Evolutionary conservation across 495 filamentous ascomycete species (phyloP).

Genomic region (Cladorrhinum samala): DNA sequence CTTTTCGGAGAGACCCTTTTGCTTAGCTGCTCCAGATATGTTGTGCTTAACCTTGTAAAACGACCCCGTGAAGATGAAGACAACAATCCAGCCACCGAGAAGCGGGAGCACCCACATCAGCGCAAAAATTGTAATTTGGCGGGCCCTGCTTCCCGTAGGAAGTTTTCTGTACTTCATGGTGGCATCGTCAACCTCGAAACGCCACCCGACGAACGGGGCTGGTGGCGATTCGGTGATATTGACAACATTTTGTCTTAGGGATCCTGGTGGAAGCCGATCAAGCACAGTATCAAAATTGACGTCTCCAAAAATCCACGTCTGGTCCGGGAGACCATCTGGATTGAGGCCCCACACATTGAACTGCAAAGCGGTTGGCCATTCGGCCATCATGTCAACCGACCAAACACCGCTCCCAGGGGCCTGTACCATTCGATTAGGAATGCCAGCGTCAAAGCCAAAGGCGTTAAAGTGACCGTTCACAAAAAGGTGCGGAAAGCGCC

Average conservation of each 20-base stretch:
- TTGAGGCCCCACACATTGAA: slow-evolving; percentile 52
- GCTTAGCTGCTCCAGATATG: slow-evolving; percentile 43
- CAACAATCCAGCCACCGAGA: slow-evolving; percentile 47
- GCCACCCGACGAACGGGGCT: slow-evolving; percentile 50
- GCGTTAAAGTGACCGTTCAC: slow-evolving; percentile 59
- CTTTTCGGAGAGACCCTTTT: slow-evolving; percentile 20
- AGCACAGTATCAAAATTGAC: slow-evolving; percentile 53
- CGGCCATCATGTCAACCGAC: slow-evolving; percentile 54
- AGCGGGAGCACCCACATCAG: slow-evolving; percentile 41
- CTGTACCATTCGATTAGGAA: slow-evolving; percentile 48
- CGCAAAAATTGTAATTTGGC: slow-evolving; percentile 53
- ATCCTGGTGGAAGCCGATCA: slow-evolving; percentile 54
- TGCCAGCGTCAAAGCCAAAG: slow-evolving; percentile 58
- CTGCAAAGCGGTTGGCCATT: slow-evolving; percentile 50
- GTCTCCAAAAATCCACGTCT: slow-evolving; percentile 53
- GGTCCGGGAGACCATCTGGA: slow-evolving; percentile 54
- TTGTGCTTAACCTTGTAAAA: slow-evolving; percentile 50
- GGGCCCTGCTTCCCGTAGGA: slow-evolving; percentile 49
- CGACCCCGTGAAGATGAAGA: slow-evolving; percentile 56
- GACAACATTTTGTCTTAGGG: slow-evolving; percentile 43
- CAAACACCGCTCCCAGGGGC: slow-evolving; percentile 44
- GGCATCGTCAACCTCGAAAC: slow-evolving; percentile 50
- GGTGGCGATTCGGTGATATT: slow-evolving; percentile 53
- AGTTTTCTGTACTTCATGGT: slow-evolving; percentile 40
- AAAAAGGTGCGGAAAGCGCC: slow-evolving; percentile 61